phyloP scores from a whole-genome alignment of 768 basidiomycete genomes.

The Mrakia blollopis region DNA sequence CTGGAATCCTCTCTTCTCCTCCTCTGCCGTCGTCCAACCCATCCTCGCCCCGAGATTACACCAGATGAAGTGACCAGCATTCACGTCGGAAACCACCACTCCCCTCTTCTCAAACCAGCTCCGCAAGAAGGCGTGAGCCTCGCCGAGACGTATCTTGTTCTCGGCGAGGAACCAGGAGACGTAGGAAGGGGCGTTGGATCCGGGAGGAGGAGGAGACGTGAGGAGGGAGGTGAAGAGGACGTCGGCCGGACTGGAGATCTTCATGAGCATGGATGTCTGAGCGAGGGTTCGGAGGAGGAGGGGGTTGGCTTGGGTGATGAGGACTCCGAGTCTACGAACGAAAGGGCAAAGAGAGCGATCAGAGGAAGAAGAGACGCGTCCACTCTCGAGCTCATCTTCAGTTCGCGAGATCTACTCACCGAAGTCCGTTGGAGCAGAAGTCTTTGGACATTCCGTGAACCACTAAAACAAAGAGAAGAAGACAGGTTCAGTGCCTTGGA shows the following conservation, averaged over 20 bases:
- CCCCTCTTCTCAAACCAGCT: constrained; percentile 40
- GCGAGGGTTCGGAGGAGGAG: constrained; percentile 41
- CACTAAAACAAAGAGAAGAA: constrained; percentile 25
- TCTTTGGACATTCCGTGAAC: constrained; percentile 43
- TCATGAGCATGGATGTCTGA: constrained; percentile 43
- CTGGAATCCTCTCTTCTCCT: constrained; percentile 42
- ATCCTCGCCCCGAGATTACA: constrained; percentile 39
- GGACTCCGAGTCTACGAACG: constrained; percentile 39
- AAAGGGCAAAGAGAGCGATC: neutral
- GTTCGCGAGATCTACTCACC: too few species aligned
- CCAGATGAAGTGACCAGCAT: constrained; percentile 44
- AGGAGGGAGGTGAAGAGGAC: constrained; percentile 31
- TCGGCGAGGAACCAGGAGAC: constrained; percentile 37
- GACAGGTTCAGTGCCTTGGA: neutral
- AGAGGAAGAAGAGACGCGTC: neutral
- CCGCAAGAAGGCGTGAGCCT: constrained; percentile 37
- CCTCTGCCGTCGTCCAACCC: constrained; percentile 35
- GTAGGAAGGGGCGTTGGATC: neutral
- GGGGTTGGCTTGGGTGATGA: constrained; percentile 42
- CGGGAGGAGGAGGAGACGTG: constrained; percentile 16
- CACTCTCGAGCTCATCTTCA: too few species aligned
- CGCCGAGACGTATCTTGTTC: constrained; percentile 36
- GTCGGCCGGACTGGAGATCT: constrained; percentile 37
- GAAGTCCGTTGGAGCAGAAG: constrained; percentile 33
- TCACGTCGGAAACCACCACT: constrained; percentile 38